phyloP scores from a whole-genome alignment of 768 basidiomycete genomes.

The Mycena albidolilacea region DNA sequence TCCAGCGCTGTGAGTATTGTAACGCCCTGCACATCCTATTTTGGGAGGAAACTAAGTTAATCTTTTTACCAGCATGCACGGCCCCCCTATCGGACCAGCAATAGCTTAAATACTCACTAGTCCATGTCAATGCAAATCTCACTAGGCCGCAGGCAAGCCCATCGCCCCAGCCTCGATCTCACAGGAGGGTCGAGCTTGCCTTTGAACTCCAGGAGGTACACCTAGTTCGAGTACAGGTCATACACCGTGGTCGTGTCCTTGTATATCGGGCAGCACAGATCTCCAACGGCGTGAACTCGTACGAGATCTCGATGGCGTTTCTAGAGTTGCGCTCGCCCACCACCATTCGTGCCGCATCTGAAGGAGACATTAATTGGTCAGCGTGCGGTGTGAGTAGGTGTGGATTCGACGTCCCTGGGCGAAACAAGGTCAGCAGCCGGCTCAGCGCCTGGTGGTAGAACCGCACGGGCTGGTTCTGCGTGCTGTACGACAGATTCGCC shows the following conservation, averaged over 20 bases:
- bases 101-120: constrained; percentile 32
- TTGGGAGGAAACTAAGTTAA: constrained; percentile 33
- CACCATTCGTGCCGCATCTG: constrained; percentile 94
- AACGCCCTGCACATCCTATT: not conserved
- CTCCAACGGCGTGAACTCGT: constrained; percentile 95
- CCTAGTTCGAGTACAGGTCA: constrained; percentile 92
- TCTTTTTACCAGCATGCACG: constrained; percentile 33
- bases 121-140: constrained; percentile 39
- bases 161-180: constrained; percentile 81
- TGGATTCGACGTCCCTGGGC: constrained; percentile 70
- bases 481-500: no score
- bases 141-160: constrained; percentile 86
- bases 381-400: constrained; percentile 1
- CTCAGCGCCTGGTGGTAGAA: no score
- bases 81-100: constrained; percentile 27
- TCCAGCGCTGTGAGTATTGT: no score
- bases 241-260: constrained; percentile 87
- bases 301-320: constrained; percentile 92
- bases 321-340: constrained; percentile 96
- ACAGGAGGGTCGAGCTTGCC: constrained; percentile 84
- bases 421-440: no score
- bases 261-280: constrained; percentile 96
- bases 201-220: constrained; percentile 89
- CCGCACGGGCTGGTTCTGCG: no score
- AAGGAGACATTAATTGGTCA: constrained; percentile 5